Evolutionary conservation across 2,329 filamentous ascomycete genomes (phyloP).

Genomic region (Alternaria sp.): DNA sequence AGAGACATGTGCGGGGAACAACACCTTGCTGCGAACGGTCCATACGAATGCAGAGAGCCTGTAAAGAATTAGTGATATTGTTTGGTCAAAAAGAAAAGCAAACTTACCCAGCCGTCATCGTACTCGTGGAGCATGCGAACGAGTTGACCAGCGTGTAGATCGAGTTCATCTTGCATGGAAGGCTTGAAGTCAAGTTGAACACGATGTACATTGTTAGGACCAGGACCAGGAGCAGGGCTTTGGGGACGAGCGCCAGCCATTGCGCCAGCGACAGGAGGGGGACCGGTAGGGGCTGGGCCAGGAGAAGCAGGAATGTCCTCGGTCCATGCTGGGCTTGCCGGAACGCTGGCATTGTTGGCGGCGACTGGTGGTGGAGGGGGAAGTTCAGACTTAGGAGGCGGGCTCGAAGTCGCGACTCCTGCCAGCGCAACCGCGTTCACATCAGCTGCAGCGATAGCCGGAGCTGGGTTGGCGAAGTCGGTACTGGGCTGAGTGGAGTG

Average conservation of each 20-base stretch:
- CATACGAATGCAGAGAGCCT: constrained; percentile 90
- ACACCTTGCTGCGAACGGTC: constrained; percentile 94
- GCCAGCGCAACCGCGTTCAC: constrained; percentile 52
- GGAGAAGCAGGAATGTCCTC: constrained; percentile 66
- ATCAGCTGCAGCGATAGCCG: constrained; percentile 54
- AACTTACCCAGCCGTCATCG: constrained; percentile 94
- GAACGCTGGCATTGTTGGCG: constrained; percentile 46
- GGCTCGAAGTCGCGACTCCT: constrained; percentile 21
- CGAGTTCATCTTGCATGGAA: constrained; percentile 91
- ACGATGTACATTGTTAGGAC: constrained; percentile 77
- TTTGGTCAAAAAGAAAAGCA: not conserved
- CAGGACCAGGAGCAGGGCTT: constrained; percentile 57
- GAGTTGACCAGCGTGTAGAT: constrained; percentile 80
- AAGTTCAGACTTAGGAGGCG: constrained; percentile 42
- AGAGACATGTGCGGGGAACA: constrained; percentile 90
- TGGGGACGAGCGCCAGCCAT: constrained; percentile 70
- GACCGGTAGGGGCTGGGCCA: constrained; percentile 53
- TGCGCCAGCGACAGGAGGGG: constrained; percentile 59
- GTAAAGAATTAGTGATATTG: constrained; percentile 21
- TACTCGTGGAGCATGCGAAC: constrained; percentile 94
- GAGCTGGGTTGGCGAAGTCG: constrained; percentile 44
- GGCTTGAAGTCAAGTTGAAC: constrained; percentile 95
- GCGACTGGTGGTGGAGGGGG: constrained; percentile 61
- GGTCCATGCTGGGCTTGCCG: constrained; percentile 68
- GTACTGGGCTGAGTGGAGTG: constrained; percentile 35